phyloP scores from a whole-genome alignment of 2,329 filamentous ascomycete genomes.

The Venturiaceae sp. region DNA sequence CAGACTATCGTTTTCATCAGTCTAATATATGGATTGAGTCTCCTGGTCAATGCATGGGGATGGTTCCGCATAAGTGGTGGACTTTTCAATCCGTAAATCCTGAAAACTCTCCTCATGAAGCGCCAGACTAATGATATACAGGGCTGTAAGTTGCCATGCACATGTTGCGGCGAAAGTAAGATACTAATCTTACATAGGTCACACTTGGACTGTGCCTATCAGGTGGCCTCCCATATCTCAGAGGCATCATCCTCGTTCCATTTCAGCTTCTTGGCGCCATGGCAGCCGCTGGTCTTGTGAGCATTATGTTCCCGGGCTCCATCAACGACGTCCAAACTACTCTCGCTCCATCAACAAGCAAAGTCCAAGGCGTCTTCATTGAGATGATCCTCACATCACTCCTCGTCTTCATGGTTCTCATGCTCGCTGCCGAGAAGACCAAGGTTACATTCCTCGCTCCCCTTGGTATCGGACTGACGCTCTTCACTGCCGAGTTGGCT shows the following conservation, averaged over 20 bases:
- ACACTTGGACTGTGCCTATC: constrained; percentile 27
- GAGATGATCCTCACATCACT: constrained; percentile 41
- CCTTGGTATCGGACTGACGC: constrained; percentile 17
- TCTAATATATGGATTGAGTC: constrained; percentile 15
- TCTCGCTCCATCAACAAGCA: constrained; percentile 28
- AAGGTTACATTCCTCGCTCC: constrained; percentile 31
- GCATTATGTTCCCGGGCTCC: constrained; percentile 32
- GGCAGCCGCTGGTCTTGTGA: constrained; percentile 31
- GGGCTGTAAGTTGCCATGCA: constrained; percentile 15
- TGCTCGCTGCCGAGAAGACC: constrained; percentile 33
- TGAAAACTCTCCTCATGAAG: too few species aligned
- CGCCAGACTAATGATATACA: too few species aligned
- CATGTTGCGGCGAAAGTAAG: constrained; percentile 21
- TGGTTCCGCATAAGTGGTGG: constrained; percentile 8
- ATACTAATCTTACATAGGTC: constrained; percentile 13
- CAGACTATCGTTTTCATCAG: constrained; percentile 21
- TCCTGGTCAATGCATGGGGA: constrained; percentile 5
- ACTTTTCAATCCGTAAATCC: constrained; percentile 20
- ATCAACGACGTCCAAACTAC: constrained; percentile 32
- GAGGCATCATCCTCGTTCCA: constrained; percentile 21
- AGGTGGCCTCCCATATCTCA: constrained; percentile 21
- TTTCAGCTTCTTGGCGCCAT: constrained; percentile 24
- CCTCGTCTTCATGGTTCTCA: constrained; percentile 19
- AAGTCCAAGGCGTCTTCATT: constrained; percentile 38
- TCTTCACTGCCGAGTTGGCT: constrained; percentile 8